Base-by-base conservation (phyloP, 2,329 filamentous ascomycete species). In the Gliomastix tumulicola region DNA sequence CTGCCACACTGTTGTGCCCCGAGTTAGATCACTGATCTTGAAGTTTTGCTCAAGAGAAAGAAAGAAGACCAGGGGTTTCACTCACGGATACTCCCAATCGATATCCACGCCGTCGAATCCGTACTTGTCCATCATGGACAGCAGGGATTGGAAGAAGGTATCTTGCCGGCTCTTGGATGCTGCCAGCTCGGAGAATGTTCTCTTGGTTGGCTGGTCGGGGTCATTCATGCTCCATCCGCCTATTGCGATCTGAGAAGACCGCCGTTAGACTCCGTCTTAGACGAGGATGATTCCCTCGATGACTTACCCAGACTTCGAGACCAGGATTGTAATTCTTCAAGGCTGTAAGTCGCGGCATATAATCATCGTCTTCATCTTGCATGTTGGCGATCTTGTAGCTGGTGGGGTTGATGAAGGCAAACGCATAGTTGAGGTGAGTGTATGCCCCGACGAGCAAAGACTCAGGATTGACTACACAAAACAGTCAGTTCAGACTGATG, bases 161-260 rank as follows among this genome's bases (percentile, higher is more conserved):
- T 46, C 47, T 4, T 59, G 47, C 30, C 48, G 51, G 2, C 28
- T 41, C 1, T 39, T 44, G 0, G 22, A 42, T 17, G 37, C 42
- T 3, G 37, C 49, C 17, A 55, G 47, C n/a, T 49, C 38, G 4
- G 37, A 35, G 28, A 60, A 61, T 8, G 51, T 42, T 1, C 37
- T 35, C 7, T 55, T 50, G 4, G 39, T 44, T 3, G 47, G 21
- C 7, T 13, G n/a, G 17, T 47, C 46, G 1, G 47, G 46, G 34
- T 67, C 59, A 15, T 41, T 56, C 38, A 61, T 61, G 0, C 51
- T 51, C 60, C 61, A 68, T 0, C 65, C 65, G 3, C 65, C 65
- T n/a, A 69, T 17, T n/a, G n/a, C n/a, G n/a, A n/a, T n/a, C n/a
- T n/a, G n/a, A n/a, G n/a, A n/a, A n/a, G n/a, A n/a, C n/a, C n/a